Evolutionary conservation across 2,329 filamentous ascomycete genomes (phyloP).

Genomic region (Colletotrichum coccodes): DNA sequence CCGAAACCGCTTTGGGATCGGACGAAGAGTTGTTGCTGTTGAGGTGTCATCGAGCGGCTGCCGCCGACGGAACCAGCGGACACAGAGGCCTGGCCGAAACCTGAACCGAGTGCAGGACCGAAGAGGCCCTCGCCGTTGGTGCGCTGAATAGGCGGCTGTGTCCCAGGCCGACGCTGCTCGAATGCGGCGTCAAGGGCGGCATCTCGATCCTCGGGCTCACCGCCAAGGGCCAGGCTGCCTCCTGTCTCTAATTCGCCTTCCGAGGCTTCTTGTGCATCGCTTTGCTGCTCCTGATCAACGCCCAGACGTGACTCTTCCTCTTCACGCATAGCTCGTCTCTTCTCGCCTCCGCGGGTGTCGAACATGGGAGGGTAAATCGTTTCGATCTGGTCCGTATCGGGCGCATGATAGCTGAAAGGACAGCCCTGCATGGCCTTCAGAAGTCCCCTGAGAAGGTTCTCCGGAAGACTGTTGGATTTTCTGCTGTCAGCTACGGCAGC

Average conservation of each 20-base stretch:
- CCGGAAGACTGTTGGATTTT: constrained; percentile 25
- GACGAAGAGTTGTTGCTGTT: constrained; percentile 80
- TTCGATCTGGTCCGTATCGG: constrained; percentile 33
- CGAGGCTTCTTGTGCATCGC: constrained; percentile 56
- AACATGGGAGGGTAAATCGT: constrained; percentile 75
- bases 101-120: constrained; percentile 60
- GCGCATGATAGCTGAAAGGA: constrained; percentile 39
- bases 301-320: constrained; percentile 68
- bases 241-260: constrained; percentile 86
- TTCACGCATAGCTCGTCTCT: constrained; percentile 80
- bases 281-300: constrained; percentile 59
- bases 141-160: constrained; percentile 83
- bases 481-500: not conserved
- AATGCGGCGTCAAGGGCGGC: constrained; percentile 59
- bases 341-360: constrained; percentile 83
- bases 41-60: constrained; percentile 80
- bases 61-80: constrained; percentile 67
- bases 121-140: constrained; percentile 64
- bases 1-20: constrained; percentile 70
- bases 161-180: constrained; percentile 71
- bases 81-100: constrained; percentile 59
- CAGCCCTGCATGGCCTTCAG: constrained; percentile 50
- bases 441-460: constrained; percentile 45
- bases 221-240: constrained; percentile 86
- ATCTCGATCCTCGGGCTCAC: constrained; percentile 88